phyloP scores from a whole-genome alignment of 352 stramenopile genomes.

The Thalassiosira oceanica region DNA sequence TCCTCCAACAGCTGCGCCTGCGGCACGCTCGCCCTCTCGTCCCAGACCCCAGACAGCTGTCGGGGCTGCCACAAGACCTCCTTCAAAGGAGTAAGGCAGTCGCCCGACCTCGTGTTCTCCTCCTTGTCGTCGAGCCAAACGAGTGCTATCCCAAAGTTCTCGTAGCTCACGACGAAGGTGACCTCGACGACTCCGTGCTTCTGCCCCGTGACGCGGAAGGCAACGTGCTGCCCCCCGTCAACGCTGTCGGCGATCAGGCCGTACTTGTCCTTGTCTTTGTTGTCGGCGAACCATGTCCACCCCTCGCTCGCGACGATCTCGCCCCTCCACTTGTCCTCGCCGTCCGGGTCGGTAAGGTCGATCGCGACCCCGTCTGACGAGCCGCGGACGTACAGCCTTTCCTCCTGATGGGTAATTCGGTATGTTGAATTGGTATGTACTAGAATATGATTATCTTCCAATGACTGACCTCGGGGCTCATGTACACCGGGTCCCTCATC shows the following conservation, averaged over 20 bases:
- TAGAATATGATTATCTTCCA: too few relatives aligned
- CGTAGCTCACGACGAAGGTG: conserved; percentile 35
- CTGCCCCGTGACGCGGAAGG: conserved; percentile 17
- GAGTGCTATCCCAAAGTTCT: conserved; percentile 40
- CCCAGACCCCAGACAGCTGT: conserved; percentile 1
- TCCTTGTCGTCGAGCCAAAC: conserved; percentile 28
- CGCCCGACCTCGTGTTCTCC: neutral
- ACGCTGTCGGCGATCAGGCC: conserved; percentile 18
- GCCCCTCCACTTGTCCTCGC: conserved; percentile 18
- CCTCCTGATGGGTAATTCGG: too few relatives aligned
- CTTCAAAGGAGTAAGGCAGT: conserved; percentile 2
- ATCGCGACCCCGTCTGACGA: conserved; percentile 2
- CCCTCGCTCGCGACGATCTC: conserved; percentile 24
- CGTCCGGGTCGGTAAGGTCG: conserved; percentile 37
- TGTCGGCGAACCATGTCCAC: conserved; percentile 34
- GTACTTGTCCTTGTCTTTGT: conserved; percentile 36
- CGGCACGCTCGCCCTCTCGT: conserved; percentile 18
- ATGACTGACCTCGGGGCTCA: conserved; percentile 32
- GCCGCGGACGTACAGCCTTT: conserved; percentile 32
- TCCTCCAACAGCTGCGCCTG: conserved; percentile 29
- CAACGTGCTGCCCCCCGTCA: conserved; percentile 15
- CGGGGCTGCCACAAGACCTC: neutral
- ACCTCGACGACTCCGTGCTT: conserved; percentile 30
- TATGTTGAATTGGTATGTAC: too few relatives aligned
- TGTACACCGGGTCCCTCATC: conserved; percentile 34